Evolutionary conservation across 1,284 basidiomycete species (phyloP).

Genomic region (Puccinia triticina): DNA sequence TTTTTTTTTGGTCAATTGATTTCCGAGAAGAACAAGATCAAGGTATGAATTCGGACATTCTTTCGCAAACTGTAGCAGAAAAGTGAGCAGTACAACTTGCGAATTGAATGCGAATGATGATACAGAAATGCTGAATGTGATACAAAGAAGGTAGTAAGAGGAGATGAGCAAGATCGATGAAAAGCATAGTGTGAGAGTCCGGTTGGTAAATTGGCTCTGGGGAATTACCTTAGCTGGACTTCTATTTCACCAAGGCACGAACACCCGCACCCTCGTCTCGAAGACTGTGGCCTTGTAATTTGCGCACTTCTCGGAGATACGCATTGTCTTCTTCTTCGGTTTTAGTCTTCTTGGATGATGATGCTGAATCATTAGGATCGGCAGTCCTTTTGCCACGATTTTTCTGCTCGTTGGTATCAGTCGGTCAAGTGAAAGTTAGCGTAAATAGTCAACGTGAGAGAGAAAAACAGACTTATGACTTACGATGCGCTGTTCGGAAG

Average conservation of each 20-base stretch:
- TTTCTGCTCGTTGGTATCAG: slow-evolving; percentile 18
- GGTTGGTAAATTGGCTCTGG: background rate
- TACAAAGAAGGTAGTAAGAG: background rate
- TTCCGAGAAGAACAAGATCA: slow-evolving; percentile 6
- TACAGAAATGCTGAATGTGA: slow-evolving; percentile 16
- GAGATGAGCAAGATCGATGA: background rate
- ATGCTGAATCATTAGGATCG: slow-evolving; percentile 25
- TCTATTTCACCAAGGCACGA: slow-evolving; percentile 46
- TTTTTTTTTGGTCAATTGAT: background rate
- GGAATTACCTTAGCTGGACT: slow-evolving; percentile 9
- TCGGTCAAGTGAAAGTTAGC: background rate
- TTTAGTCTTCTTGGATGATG: slow-evolving; percentile 38
- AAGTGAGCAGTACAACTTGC: slow-evolving; percentile 25
- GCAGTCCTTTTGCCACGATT: slow-evolving; percentile 45
- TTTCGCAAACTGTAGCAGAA: slow-evolving; percentile 2
- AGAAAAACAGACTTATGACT: background rate
- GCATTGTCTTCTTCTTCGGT: slow-evolving; percentile 48
- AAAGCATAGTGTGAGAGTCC: background rate
- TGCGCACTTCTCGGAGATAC: slow-evolving; percentile 46
- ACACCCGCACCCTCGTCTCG: slow-evolving; percentile 48
- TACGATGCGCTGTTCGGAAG: slow-evolving; percentile 45
- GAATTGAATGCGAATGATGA: background rate
- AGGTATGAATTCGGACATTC: background rate
- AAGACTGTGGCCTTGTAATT: slow-evolving; percentile 50
- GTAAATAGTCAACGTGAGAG: background rate